phyloP scores from a whole-genome alignment of 2,329 filamentous ascomycete genomes.

The Epichloe typhina region DNA sequence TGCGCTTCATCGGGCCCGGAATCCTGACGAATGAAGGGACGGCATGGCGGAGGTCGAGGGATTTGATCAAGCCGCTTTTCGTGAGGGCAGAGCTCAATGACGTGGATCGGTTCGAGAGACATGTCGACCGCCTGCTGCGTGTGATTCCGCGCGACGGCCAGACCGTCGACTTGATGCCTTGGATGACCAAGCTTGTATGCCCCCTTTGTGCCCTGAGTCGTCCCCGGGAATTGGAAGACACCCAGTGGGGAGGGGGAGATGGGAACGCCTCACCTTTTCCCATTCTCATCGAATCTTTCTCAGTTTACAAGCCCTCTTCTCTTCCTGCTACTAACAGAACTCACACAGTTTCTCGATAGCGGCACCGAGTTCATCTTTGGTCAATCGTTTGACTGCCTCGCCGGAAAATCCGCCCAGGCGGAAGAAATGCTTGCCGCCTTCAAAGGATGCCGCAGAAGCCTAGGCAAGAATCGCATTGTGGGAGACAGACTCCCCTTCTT shows the following conservation, averaged over 20 bases:
- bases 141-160: neutral
- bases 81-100: constrained; percentile 2
- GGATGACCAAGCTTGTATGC: constrained; percentile 1
- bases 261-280: too few species aligned
- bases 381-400: neutral
- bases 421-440: constrained; percentile 1
- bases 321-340: neutral
- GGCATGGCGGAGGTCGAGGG: neutral
- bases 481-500: neutral
- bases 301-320: neutral
- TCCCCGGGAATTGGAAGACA: too few species aligned
- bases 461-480: neutral
- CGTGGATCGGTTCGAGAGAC: neutral
- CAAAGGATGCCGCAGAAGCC: neutral
- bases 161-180: constrained; percentile 1
- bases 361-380: constrained; percentile 4
- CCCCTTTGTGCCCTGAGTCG: too few species aligned
- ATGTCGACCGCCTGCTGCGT: constrained; percentile 1
- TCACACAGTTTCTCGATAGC: neutral
- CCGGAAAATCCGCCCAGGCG: neutral
- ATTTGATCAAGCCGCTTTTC: constrained; percentile 1
- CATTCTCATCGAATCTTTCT: neutral
- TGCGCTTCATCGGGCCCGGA: neutral
- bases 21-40: constrained; percentile 1
- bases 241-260: too few species aligned